Evolutionary conservation across 805 yeast species (phyloP), one percentile per base, ranked within the genome.

Genomic region (Myxozyma lipomycoides): DNA sequence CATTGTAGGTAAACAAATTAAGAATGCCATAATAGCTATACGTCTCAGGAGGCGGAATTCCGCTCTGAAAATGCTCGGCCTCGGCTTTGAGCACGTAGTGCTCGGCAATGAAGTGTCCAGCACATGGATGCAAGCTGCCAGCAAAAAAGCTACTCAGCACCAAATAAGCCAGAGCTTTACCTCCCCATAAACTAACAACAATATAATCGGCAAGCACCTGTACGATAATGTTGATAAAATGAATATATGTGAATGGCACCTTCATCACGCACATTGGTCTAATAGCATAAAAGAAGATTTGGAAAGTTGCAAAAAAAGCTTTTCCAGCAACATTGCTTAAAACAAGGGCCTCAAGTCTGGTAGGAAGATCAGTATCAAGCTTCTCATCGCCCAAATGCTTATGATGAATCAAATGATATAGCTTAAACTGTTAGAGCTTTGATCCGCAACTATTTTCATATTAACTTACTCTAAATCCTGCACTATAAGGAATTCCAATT

Each of bases 91-190:
- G 19, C 6, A 51, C 55, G 40, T 51, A 51, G 43, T 89, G 97
- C 65, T 89, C 97, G n/a, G 95, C 91, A 58, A 89, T 86, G 69
- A 89, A 89, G 70, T 89, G 97, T 19, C 96, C 97, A 1, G 96
- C 95, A 53, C 88, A 82, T 24, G 97, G 97, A 64, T 89, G 97
- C 64, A 86, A 73, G 0, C 95, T 86, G 1, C 97, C 97, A 0
- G 96, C 95, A 46, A 89, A 71, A 64, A 89, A 86, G 0, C 95
- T 83, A 36, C 90, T 82, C 66, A 84, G 70, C 23, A 89, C 64
- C 56, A 89, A 78, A 66, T 89, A 89, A 37, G 70, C 64, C 38
- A 85, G 66, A 0, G 93, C 68, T 52, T 80, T 78, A 71, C 73
- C 65, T 0, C 95, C 91, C 79, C 86, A 82, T 55, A 57, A 64